phyloP scores from a whole-genome alignment of 495 filamentous ascomycete species.

The Neurospora sp. region DNA sequence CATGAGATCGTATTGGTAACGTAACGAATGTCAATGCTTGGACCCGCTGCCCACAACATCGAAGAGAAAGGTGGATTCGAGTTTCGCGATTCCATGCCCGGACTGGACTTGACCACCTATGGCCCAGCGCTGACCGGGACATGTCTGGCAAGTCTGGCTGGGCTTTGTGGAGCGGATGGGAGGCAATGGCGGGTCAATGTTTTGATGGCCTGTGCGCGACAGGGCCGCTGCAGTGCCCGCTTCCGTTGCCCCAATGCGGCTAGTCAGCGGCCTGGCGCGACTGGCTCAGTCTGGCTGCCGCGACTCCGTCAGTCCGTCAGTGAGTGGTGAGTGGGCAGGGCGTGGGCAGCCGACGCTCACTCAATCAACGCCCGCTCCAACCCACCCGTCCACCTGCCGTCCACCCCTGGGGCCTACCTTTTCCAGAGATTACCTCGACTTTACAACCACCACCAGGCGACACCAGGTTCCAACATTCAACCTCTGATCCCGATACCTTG shows the following conservation, averaged over 20 bases:
- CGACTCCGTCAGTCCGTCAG: not conserved
- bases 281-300: conserved; percentile 1
- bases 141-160: not conserved
- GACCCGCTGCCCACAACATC: not conserved
- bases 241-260: conserved; percentile 13
- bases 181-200: conserved; percentile 1
- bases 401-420: conserved; percentile 1
- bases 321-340: not conserved
- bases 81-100: not conserved
- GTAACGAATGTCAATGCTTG: not conserved
- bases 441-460: not conserved
- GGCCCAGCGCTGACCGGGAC: not conserved
- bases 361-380: not conserved
- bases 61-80: not conserved
- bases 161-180: not conserved
- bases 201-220: conserved; percentile 16
- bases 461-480: not conserved
- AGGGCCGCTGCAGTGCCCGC: conserved; percentile 5
- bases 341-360: conserved; percentile 2
- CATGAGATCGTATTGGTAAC: not conserved
- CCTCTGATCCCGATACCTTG: not conserved
- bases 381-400: conserved; percentile 6
- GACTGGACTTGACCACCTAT: not conserved
- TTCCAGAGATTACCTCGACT: not conserved
- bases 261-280: conserved; percentile 25